Percentiles rank a stretch among this genome's conserved stretches.
Evolutionary conservation across 2,329 filamentous ascomycete species (phyloP).

Genomic region (Aspergillus transmontanensis): DNA sequence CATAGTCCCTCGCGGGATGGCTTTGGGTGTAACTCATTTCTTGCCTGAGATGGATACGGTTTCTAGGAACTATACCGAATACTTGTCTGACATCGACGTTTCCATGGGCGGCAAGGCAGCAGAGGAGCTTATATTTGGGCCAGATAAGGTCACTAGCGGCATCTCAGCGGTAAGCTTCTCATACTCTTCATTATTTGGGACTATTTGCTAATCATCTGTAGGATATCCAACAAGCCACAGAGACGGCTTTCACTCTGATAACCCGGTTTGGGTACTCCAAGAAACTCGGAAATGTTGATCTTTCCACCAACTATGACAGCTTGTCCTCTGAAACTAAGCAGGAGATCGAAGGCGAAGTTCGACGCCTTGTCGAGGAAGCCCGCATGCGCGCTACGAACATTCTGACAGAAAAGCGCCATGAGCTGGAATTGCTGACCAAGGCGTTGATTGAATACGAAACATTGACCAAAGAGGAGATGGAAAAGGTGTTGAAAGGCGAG

Average conservation of each 20-base stretch:
- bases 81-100: slow-evolving; percentile 76
- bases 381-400: slow-evolving; percentile 72
- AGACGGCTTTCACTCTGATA: slow-evolving; percentile 83
- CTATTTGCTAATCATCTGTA: slow-evolving; percentile 37
- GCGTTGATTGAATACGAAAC: slow-evolving; percentile 95
- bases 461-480: slow-evolving; percentile 82
- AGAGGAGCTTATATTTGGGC: slow-evolving; percentile 87
- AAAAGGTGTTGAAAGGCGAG: slow-evolving; percentile 85
- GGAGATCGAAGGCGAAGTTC: slow-evolving; percentile 85
- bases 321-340: slow-evolving; percentile 86
- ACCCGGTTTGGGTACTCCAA: slow-evolving; percentile 88
- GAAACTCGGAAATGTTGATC: slow-evolving; percentile 85
- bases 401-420: slow-evolving; percentile 73
- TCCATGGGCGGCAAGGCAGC: slow-evolving; percentile 83
- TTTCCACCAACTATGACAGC: slow-evolving; percentile 75
- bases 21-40: slow-evolving; percentile 83
- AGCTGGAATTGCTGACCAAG: slow-evolving; percentile 84
- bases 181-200: not conserved
- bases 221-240: slow-evolving; percentile 84
- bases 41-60: slow-evolving; percentile 93
- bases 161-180: slow-evolving; percentile 68
- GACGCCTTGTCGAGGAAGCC: slow-evolving; percentile 79
- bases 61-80: slow-evolving; percentile 82
- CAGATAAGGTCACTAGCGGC: slow-evolving; percentile 89
- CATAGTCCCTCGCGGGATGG: slow-evolving; percentile 85